Percentiles rank a stretch among this genome's conserved stretches.
These are phyloP conservation scores for Mesembryanthemum crystallinum DNA, from an alignment of 148 eudicot genomes.

Conservation along the genomic window DNA sequence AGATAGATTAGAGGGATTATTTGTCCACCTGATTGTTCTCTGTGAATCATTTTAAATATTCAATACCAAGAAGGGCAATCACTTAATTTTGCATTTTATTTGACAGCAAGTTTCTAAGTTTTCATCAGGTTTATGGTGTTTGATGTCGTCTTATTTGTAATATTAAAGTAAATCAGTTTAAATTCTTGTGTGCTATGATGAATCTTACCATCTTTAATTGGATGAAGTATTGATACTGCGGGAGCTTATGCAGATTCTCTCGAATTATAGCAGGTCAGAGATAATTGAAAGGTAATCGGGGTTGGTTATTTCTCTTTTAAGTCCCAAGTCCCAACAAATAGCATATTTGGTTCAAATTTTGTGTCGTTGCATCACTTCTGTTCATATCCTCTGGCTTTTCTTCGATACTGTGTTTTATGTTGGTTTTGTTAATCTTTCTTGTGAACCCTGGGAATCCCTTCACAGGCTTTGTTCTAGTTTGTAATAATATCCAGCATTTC, in stretches of 20 bases:
- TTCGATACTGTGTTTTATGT: not conserved
- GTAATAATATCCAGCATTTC: too few relatives aligned
- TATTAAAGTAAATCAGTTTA: not conserved
- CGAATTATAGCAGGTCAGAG: conserved; percentile 66
- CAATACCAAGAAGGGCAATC: too few relatives aligned
- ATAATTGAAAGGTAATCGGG: conserved; percentile 76
- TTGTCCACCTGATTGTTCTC: too few relatives aligned
- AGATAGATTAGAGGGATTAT: not conserved
- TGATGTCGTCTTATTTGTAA: not conserved
- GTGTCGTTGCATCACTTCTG: not conserved
- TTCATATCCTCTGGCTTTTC: not conserved
- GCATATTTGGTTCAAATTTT: not conserved
- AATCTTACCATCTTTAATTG: not conserved
- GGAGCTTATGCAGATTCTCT: conserved; percentile 56
- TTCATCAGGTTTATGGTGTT: not conserved
- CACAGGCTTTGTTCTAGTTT: not conserved
- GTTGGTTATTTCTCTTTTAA: not conserved
- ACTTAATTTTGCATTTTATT: not conserved
- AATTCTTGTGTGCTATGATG: not conserved
- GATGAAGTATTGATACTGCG: too few relatives aligned
- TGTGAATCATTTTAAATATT: too few relatives aligned
- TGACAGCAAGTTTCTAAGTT: too few relatives aligned
- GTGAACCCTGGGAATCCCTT: not conserved
- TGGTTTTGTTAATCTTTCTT: not conserved
- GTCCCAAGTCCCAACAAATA: not conserved